Percentiles rank a stretch among this genome's conserved stretches.
These are phyloP conservation scores for Odonthalia washingtoniensis DNA, from an alignment of 31 red algal genomes.

Conservation along the genomic window DNA sequence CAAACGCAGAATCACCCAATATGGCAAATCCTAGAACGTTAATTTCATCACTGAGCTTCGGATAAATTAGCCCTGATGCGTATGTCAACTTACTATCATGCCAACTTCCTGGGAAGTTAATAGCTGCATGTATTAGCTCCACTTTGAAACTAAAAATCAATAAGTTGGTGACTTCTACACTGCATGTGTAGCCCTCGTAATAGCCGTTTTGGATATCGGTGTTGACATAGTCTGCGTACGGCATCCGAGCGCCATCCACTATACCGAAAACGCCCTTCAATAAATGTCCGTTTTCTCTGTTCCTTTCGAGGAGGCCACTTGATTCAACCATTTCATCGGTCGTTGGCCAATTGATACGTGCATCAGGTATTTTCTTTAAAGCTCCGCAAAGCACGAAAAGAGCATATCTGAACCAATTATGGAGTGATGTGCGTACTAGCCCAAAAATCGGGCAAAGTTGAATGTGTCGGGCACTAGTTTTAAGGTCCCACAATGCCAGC, in stretches of 20 bases:
- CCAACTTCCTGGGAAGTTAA: not conserved
- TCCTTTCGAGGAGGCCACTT: not conserved
- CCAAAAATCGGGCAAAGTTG: slow-evolving; percentile 55
- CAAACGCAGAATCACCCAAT: slow-evolving; percentile 43
- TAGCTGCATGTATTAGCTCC: slow-evolving; percentile 16
- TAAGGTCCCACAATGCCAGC: slow-evolving; percentile 45
- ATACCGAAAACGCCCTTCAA: not conserved
- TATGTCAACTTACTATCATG: slow-evolving; percentile 5
- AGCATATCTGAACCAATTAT: slow-evolving; percentile 11
- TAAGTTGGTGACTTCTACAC: slow-evolving; percentile 6
- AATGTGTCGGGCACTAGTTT: slow-evolving; percentile 10
- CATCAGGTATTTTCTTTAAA: too few relatives aligned
- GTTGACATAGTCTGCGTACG: too few relatives aligned
- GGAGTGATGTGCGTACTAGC: slow-evolving; percentile 18
- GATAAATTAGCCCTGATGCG: not conserved
- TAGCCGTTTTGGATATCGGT: not conserved
- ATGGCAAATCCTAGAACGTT: slow-evolving; percentile 38
- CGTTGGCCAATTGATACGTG: too few relatives aligned
- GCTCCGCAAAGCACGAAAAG: slow-evolving; percentile 27
- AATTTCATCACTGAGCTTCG: too few relatives aligned
- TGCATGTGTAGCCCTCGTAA: slow-evolving; percentile 14
- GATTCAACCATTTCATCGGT: too few relatives aligned
- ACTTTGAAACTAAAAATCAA: slow-evolving; percentile 17
- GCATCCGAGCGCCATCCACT: not conserved
- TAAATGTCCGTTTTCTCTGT: not conserved